Percentiles rank a stretch among this genome's conserved stretches.
Evolutionary conservation across 163 green algal genomes (phyloP).

Genomic region (Scenedesmus sp.): DNA sequence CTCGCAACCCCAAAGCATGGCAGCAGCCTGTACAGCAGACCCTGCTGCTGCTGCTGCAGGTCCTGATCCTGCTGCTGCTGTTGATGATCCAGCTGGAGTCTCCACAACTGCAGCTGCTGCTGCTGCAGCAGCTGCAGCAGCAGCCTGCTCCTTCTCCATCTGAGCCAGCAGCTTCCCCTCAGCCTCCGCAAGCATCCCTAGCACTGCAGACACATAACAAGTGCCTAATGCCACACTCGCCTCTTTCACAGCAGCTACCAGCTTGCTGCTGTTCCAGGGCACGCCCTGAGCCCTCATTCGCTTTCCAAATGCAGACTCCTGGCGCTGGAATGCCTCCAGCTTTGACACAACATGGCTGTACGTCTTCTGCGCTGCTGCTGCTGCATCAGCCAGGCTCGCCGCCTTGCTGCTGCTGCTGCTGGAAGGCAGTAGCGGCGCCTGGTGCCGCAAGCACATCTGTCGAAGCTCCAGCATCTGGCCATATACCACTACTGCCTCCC

Average conservation of each 20-base stretch:
- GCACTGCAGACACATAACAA: neutral
- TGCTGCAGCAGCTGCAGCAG: neutral
- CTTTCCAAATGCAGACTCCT: conserved; percentile 32
- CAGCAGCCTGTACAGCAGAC: neutral
- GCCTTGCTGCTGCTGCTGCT: neutral
- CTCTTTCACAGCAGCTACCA: conserved; percentile 42
- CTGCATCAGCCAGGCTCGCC: neutral
- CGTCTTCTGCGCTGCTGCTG: conserved; percentile 2
- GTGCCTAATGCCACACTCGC: conserved; percentile 17
- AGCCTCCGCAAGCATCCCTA: neutral
- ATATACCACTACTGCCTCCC: conserved; percentile 35
- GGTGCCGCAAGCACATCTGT: conserved; percentile 11
- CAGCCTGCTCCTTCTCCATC: neutral
- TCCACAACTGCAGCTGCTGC: neutral
- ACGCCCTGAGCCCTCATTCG: conserved; percentile 28
- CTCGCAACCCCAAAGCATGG: neutral
- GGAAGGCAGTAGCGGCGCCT: neutral
- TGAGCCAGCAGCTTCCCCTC: neutral
- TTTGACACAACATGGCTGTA: conserved; percentile 11
- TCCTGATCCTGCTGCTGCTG: neutral
- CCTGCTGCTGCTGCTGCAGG: neutral
- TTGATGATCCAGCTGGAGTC: neutral
- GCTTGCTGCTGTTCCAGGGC: conserved; percentile 18
- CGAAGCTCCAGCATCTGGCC: conserved; percentile 22
- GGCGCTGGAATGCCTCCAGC: conserved; percentile 38